Evolutionary conservation across 2,329 filamentous ascomycete species (phyloP), one percentile per base, ranked within the genome.

Genomic region (Trichoderma asperellum): DNA sequence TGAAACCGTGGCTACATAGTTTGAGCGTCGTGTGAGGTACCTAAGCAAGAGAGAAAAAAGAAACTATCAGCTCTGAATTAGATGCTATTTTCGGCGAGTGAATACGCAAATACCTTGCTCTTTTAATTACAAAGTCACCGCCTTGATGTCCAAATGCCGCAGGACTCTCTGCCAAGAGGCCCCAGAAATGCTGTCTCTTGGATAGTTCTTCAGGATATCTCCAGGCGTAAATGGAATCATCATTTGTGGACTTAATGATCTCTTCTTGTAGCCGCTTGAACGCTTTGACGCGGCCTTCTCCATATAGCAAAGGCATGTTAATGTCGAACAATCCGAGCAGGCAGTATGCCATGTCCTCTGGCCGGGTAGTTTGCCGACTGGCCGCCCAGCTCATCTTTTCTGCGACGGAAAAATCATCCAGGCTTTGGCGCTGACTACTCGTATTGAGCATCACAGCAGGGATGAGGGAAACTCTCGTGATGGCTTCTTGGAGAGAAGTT

Each of bases 271-370:
- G 59, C 8, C 76, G 61, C 43, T 72, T 75, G 68, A 77, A 76
- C 1, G 76, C 75, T 27, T 77, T 76, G 27, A 34, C 64, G 32
- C 70, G 72, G 0, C 77, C 78, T 58, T 79, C 77, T 4, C 77
- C 77, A 16, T 79, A 79, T 0, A 79, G 71, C 7, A 79, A 68
- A 5, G 77, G 75, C 75, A 79, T 79, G 52, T 77, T 75, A 52
- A 79, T 77, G 61, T 76, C 72, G 58, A 79, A 78, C 10, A 79
- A 71, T 5, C 77, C 78, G 5, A 79, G 65, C 4, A 79, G 72
- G 57, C 75, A 79, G 56, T 79, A 79, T 3, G 77, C 76, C 16
- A 74, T 68, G 59, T 79, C 78, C 58, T 79, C 77, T 7, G 71
- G 68, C 0, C 76, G 71, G 10, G 77, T 77, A 0, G 77, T 77